Evolutionary conservation across 495 filamentous ascomycete species (phyloP).

Genomic region (Cairneyella variabilis): DNA sequence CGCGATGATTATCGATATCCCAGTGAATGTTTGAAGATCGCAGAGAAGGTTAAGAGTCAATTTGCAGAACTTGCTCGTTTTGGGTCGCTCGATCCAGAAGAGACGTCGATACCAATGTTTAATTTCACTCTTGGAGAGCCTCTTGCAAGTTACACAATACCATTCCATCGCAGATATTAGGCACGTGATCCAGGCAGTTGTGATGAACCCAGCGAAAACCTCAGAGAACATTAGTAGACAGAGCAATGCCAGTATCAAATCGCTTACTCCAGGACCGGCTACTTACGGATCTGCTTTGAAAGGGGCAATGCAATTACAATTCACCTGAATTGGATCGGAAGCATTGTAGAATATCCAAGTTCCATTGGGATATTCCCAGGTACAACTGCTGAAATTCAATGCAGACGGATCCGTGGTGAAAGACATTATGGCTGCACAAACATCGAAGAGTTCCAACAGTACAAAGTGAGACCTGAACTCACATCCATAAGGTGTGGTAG

Average conservation of each 20-base stretch:
- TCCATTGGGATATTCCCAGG: too few relatives aligned
- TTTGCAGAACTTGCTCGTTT: neutral
- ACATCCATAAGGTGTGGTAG: too few relatives aligned
- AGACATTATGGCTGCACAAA: too few relatives aligned
- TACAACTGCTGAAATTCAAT: too few relatives aligned
- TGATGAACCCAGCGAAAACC: neutral
- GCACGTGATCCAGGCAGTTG: constrained; percentile 1
- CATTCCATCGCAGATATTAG: neutral
- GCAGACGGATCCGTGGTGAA: too few relatives aligned
- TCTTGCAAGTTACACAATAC: neutral
- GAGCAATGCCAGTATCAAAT: neutral
- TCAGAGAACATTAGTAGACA: neutral
- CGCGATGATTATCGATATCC: constrained; percentile 2
- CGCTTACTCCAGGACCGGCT: constrained; percentile 1
- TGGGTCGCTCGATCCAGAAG: neutral
- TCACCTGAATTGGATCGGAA: too few relatives aligned
- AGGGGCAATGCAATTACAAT: too few relatives aligned
- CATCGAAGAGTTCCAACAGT: too few relatives aligned
- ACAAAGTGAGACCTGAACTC: too few relatives aligned
- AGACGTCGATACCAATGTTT: neutral
- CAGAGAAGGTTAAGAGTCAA: neutral
- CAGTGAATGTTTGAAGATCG: constrained; percentile 8
- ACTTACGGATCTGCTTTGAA: neutral
- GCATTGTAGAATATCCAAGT: too few relatives aligned
- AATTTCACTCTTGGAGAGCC: neutral